Conservation (phyloP, 768 basidiomycete species). For the Wakefieldia striispora region DNA sequence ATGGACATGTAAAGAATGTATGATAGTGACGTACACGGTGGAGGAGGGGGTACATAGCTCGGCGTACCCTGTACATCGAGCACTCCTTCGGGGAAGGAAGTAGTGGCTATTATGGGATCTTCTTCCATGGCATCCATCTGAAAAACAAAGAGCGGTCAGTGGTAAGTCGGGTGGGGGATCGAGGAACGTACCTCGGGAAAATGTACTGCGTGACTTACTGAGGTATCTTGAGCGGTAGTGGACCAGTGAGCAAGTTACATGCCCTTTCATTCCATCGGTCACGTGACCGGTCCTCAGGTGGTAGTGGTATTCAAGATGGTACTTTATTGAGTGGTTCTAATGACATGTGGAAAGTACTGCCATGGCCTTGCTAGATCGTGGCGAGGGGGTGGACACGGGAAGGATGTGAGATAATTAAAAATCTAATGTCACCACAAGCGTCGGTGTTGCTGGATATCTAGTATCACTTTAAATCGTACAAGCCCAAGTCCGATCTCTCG, state of each 20-base stretch:
- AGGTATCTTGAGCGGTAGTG: conserved; percentile 28
- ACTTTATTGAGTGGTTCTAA: no score
- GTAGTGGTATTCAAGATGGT: neutral
- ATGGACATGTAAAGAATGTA: neutral
- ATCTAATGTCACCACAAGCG: neutral
- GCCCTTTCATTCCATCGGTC: conserved; percentile 2
- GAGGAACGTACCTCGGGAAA: conserved; percentile 6
- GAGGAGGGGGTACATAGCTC: conserved; percentile 14
- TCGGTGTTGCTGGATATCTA: no score
- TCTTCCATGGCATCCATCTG: conserved; percentile 36
- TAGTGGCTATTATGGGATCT: conserved; percentile 28
- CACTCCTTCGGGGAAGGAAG: conserved; percentile 21
- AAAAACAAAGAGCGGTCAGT: neutral
- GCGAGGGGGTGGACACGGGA: neutral
- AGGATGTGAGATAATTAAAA: neutral
- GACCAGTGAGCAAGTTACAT: conserved; percentile 4
- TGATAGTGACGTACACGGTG: conserved; percentile 19
- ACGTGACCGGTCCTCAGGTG: conserved; percentile 16
- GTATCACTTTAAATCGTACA: no score
- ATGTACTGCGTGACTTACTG: conserved; percentile 2
- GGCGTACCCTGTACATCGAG: conserved; percentile 17
- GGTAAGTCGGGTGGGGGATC: neutral
- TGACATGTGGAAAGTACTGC: no score
- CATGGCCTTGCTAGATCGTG: no score
- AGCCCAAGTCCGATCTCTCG: neutral